Percentiles rank a stretch among this genome's conserved stretches.
These are phyloP conservation scores for Hsuehochloa calcarea DNA, from an alignment of 176 grass and related monocot genomes.

Conservation along the genomic window DNA sequence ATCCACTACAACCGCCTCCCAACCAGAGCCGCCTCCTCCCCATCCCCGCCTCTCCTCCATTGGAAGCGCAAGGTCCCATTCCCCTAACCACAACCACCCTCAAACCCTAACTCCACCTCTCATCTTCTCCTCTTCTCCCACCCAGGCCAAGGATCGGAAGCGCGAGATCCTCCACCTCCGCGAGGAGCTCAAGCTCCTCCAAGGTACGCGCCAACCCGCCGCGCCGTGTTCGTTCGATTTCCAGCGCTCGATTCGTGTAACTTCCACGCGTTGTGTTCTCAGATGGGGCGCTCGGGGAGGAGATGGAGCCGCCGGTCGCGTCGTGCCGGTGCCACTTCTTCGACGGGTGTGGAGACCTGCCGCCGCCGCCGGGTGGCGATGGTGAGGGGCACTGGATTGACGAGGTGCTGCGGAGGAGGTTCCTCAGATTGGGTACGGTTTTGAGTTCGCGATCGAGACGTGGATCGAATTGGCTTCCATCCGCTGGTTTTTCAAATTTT, in stretches of 20 bases:
- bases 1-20: slow-evolving; percentile 55
- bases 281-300: slow-evolving; percentile 55
- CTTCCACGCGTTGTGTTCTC: not conserved
- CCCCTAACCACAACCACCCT: not conserved
- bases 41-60: slow-evolving; percentile 40
- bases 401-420: slow-evolving; percentile 83
- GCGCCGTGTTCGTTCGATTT: not conserved
- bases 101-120: slow-evolving; percentile 25
- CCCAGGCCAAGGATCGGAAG: slow-evolving; percentile 90
- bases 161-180: slow-evolving; percentile 67
- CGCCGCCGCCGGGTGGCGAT: slow-evolving; percentile 3
- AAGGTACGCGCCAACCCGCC: slow-evolving; percentile 25
- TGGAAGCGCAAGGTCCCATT: slow-evolving; percentile 84
- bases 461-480: not conserved
- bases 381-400: slow-evolving; percentile 81
- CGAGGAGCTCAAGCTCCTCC: slow-evolving; percentile 85
- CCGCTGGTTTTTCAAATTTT: slow-evolving; percentile 7
- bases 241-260: not conserved
- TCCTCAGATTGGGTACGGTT: slow-evolving; percentile 67
- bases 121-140: not conserved
- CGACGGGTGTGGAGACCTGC: slow-evolving; percentile 59
- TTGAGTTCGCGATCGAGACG: not conserved
- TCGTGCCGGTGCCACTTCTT: slow-evolving; percentile 95
- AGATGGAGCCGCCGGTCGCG: slow-evolving; percentile 46
- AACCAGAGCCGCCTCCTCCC: not conserved